A percentile compares a stretch with the other conserved stretches of the same genome.
Conservation (phyloP, 768 basidiomycete genomes). For the Kwoniella europaea region DNA sequence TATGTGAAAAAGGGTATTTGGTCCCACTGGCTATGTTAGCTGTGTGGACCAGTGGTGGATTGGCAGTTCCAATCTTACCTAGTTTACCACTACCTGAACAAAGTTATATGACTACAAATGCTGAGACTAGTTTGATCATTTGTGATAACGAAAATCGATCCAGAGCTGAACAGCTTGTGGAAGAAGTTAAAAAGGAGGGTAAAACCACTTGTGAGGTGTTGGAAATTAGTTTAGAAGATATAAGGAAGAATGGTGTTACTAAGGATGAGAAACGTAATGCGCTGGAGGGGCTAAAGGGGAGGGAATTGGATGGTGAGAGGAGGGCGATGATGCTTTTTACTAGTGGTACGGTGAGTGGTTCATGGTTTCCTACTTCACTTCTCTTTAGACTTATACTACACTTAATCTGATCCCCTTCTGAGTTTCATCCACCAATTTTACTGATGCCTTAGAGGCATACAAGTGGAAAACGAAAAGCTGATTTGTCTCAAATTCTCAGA, state of each 20-base stretch:
- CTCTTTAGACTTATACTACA: no score
- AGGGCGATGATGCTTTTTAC: slow-evolving; percentile 49
- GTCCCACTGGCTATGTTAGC: slow-evolving; percentile 30
- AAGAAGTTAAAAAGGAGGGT: slow-evolving; percentile 15
- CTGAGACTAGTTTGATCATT: slow-evolving; percentile 36
- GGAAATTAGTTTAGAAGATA: slow-evolving; percentile 10
- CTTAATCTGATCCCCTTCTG: no score
- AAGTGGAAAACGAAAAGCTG: background rate
- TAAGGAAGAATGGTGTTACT: slow-evolving; percentile 3
- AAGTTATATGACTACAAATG: slow-evolving; percentile 45
- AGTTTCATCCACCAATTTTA: no score
- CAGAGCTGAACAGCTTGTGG: slow-evolving; percentile 31
- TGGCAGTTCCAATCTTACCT: slow-evolving; percentile 48
- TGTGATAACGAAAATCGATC: slow-evolving; percentile 33
- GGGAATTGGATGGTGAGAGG: slow-evolving; percentile 33
- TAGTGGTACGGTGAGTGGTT: slow-evolving; percentile 38
- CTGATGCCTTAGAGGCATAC: background rate
- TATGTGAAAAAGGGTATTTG: slow-evolving; percentile 37
- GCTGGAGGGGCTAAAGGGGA: slow-evolving; percentile 7
- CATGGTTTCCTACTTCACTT: no score
- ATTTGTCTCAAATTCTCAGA: slow-evolving; percentile 6
- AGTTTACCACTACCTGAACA: slow-evolving; percentile 49
- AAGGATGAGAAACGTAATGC: background rate
- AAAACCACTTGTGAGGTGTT: slow-evolving; percentile 5
- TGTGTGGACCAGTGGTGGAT: slow-evolving; percentile 40